A percentile compares a stretch with the other conserved stretches of the same genome.
Evolutionary conservation across 202 grass and related monocot species (phyloP).

Genomic region (Brachypodium distachyon): DNA sequence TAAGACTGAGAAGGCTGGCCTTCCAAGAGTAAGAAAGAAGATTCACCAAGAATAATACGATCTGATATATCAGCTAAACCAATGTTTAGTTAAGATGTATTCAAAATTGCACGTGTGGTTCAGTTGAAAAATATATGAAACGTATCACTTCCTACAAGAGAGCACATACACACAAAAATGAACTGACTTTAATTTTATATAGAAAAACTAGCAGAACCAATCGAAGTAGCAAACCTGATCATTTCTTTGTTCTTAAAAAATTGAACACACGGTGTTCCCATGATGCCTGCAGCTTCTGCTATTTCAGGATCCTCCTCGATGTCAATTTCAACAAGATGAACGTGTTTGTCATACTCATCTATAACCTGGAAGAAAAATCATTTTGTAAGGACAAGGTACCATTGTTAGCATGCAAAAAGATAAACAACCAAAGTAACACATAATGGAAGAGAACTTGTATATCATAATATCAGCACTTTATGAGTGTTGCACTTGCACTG

Average conservation of each 20-base stretch:
- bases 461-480: conserved; percentile 5
- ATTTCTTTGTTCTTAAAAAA: conserved; percentile 99
- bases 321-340: conserved; percentile 99
- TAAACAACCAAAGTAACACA: conserved; percentile 9
- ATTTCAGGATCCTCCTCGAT: conserved; percentile 99
- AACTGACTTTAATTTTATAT: neutral
- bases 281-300: conserved; percentile 96
- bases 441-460: neutral
- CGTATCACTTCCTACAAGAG: neutral
- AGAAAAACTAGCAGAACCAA: neutral
- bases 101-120: neutral
- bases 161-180: neutral
- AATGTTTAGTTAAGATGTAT: neutral
- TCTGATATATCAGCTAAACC: neutral
- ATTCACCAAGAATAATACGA: neutral
- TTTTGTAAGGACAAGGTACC: neutral
- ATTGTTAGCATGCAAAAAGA: conserved; percentile 8
- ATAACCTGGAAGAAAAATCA: conserved; percentile 54
- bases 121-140: neutral
- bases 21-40: neutral
- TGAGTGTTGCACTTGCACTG: neutral
- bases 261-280: conserved; percentile 98
- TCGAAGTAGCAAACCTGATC: conserved; percentile 58
- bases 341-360: conserved; percentile 57
- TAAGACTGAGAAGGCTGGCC: neutral